A percentile compares a stretch with the other conserved stretches of the same genome.
phyloP scores from a whole-genome alignment of 2,329 filamentous ascomycete species.

The Diaporthe amygdali region DNA sequence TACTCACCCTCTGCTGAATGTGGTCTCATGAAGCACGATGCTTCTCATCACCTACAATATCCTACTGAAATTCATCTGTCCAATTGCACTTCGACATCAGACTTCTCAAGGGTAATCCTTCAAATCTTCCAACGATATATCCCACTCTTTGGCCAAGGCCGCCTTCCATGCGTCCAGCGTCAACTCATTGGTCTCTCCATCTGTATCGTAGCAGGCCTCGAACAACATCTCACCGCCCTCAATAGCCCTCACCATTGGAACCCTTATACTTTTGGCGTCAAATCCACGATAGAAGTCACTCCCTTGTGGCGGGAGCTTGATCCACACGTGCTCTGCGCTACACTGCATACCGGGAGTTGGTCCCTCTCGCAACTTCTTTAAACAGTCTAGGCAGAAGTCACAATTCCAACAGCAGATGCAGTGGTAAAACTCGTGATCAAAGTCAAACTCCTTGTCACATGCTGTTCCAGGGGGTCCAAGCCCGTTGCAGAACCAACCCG shows the following conservation, averaged over 20 bases:
- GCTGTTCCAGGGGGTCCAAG: background rate
- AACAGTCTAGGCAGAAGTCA: conserved; percentile 29
- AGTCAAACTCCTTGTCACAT: conserved; percentile 10
- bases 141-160: background rate
- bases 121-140: background rate
- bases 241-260: conserved; percentile 19
- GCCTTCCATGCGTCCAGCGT: background rate
- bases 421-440: conserved; percentile 24
- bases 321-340: conserved; percentile 28
- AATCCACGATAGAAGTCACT: conserved; percentile 23
- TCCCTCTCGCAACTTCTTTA: conserved; percentile 23
- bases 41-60: too few relatives aligned
- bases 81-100: too few relatives aligned
- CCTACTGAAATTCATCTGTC: too few relatives aligned
- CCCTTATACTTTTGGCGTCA: background rate
- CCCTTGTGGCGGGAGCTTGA: conserved; percentile 23
- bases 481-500: background rate
- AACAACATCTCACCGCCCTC: background rate
- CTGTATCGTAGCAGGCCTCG: background rate
- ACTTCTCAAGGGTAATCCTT: too few relatives aligned
- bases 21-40: too few relatives aligned
- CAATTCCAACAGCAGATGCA: conserved; percentile 28
- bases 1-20: too few relatives aligned
- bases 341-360: conserved; percentile 21
- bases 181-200: background rate